Percentiles rank a stretch among this genome's conserved stretches.
Conservation (phyloP, 352 stramenopile genomes). For the Aphanomyces invadans region DNA sequence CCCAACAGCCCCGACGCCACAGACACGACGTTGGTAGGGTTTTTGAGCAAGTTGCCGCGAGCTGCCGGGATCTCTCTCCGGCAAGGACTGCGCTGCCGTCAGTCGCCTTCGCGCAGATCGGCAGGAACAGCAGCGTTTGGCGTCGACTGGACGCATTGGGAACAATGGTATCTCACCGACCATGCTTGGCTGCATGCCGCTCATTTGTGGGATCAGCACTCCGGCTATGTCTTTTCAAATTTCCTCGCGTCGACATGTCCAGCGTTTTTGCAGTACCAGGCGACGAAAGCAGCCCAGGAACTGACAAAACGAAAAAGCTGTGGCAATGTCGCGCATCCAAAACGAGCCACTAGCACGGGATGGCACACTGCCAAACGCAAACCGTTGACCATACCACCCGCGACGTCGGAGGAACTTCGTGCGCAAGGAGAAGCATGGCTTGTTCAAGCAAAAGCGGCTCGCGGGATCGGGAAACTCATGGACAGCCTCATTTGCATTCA, state of each 20-base stretch:
- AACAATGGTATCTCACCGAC: not conserved
- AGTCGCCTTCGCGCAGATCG: not conserved
- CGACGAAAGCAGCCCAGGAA: not conserved
- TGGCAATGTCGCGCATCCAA: no score
- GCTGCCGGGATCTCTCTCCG: constrained; percentile 13
- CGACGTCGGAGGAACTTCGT: not conserved
- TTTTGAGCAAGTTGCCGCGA: constrained; percentile 1
- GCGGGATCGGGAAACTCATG: not conserved
- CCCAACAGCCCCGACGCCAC: not conserved
- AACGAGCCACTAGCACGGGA: no score
- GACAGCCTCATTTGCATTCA: constrained; percentile 19
- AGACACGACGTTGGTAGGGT: not conserved
- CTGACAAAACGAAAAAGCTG: not conserved
- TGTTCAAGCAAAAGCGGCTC: constrained; percentile 18
- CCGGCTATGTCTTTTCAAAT: constrained; percentile 12
- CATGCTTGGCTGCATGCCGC: constrained; percentile 3
- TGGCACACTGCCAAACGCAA: not conserved
- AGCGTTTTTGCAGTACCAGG: not conserved
- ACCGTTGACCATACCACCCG: no score
- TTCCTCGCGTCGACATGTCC: constrained; percentile 1
- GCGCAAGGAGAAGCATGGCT: not conserved
- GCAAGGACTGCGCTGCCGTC: not conserved
- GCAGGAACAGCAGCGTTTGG: not conserved
- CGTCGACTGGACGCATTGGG: not conserved
- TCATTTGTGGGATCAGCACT: constrained; percentile 14